These are phyloP conservation scores for Hypsizygus marmoreus DNA, from an alignment of 768 basidiomycete genomes.

Conservation along the genomic window DNA sequence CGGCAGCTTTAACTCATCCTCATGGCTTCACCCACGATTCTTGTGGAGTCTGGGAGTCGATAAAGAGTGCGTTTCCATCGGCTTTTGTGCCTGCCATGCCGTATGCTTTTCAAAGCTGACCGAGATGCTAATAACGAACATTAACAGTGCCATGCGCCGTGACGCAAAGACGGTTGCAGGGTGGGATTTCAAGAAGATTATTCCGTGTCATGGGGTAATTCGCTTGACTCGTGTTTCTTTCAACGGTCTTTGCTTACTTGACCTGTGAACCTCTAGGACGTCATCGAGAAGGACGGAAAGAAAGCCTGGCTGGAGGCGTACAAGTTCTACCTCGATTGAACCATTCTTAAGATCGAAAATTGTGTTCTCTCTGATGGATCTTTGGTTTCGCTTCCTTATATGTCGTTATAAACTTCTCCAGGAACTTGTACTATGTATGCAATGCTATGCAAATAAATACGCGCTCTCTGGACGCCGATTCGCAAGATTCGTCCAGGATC, in stretches of 20 bases:
- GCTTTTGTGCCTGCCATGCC: not conserved
- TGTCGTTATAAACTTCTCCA: not conserved
- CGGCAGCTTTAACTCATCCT: conserved; percentile 28
- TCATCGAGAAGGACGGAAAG: conserved; percentile 59
- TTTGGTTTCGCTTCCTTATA: not conserved
- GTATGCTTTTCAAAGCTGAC: not conserved
- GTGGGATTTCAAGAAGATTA: conserved; percentile 71
- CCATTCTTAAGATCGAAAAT: not conserved
- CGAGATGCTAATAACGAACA: not conserved
- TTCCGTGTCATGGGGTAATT: conserved; percentile 58
- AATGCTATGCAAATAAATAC: too few relatives aligned
- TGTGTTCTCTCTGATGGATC: not conserved
- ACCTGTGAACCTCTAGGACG: conserved; percentile 30
- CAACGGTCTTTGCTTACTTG: not conserved
- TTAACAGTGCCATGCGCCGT: conserved; percentile 48
- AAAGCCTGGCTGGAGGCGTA: conserved; percentile 49
- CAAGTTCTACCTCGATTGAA: conserved; percentile 20
- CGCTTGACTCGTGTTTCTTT: not conserved
- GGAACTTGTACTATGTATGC: too few relatives aligned
- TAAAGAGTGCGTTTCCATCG: conserved; percentile 28
- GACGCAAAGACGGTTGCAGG: conserved; percentile 59
- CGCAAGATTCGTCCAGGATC: too few relatives aligned
- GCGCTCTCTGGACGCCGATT: too few relatives aligned
- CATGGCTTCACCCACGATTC: conserved; percentile 27
- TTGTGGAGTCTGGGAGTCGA: conserved; percentile 31